A percentile compares a stretch with the other conserved stretches of the same genome.
Evolutionary conservation across 1,139 yeast genomes (phyloP).

Genomic region (Wickerhamomyces sp.): DNA sequence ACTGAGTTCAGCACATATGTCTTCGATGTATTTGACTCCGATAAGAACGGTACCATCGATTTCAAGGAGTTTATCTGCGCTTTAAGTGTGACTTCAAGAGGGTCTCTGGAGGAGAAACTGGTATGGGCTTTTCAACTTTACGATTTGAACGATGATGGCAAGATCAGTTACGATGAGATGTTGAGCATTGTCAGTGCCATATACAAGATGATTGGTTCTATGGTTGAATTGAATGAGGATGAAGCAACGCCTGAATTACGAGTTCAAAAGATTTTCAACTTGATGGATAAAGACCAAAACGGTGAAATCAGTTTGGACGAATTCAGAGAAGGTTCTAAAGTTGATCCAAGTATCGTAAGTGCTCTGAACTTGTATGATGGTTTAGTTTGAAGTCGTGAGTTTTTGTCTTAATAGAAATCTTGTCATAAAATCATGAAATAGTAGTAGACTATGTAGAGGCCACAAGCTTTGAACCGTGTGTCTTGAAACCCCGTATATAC

Average conservation of each 20-base stretch:
- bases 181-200: slow-evolving; percentile 75
- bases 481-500: too few species aligned
- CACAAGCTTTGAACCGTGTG: too few species aligned
- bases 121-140: slow-evolving; percentile 85
- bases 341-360: slow-evolving; percentile 75
- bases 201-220: slow-evolving; percentile 92
- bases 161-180: slow-evolving; percentile 71
- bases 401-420: too few species aligned
- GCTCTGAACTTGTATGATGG: slow-evolving; percentile 82
- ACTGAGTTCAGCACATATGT: slow-evolving; percentile 84
- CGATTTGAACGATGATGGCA: slow-evolving; percentile 77
- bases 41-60: slow-evolving; percentile 76
- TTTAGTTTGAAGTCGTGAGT: slow-evolving; percentile 35
- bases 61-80: slow-evolving; percentile 92
- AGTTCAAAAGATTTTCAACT: slow-evolving; percentile 71
- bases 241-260: slow-evolving; percentile 90
- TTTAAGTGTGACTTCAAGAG: slow-evolving; percentile 82
- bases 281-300: slow-evolving; percentile 66
- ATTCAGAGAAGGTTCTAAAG: slow-evolving; percentile 73
- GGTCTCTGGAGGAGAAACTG: slow-evolving; percentile 79
- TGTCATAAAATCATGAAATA: too few species aligned
- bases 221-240: slow-evolving; percentile 89
- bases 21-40: slow-evolving; percentile 84
- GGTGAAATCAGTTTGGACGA: slow-evolving; percentile 73
- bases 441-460: too few species aligned